Evolutionary conservation across 2,329 filamentous ascomycete genomes (phyloP), one percentile per base, ranked within the genome.

Genomic region (Fusarium sp.): DNA sequence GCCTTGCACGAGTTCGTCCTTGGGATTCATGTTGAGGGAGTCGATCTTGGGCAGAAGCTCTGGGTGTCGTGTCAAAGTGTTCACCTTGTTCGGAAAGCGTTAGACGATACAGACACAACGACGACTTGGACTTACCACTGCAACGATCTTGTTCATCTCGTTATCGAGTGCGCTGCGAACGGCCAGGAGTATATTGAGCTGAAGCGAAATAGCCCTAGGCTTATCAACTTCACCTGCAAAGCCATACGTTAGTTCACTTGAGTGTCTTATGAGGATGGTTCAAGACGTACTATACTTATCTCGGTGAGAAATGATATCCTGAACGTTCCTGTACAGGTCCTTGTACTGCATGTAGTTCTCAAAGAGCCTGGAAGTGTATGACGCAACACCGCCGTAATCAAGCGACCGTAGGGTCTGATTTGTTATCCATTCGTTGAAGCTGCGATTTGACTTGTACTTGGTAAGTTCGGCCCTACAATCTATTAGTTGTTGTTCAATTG

Each of bases 291-390:
- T 4, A n/a, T 65, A 63, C 18, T 63, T n/a, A 1, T 56, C 36
- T 20, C 17, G 11, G 2, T 56, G 25, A 1, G 49, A 25, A 6
- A 69, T 58, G 0, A 58, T 63, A 20, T 63, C 36, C 4, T 63
- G 36, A 6, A 68, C 35, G 15, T 36, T 44, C 7, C n/a, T 36
- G 11, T 41, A 7, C 10, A 69, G 29, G 0, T 17, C 18, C n/a
- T 62, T 71, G 31, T 74, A 73, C 33, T 68, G 58, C 46, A 73
- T 74, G 7, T 60, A 73, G 3, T 15, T 46, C 4, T 74, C 38
- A 7, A 74, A 63, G 0, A 74, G 42, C 9, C 61, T 54, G 7
- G 45, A 39, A 1, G 67, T 73, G 25, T 58, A 63, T 1, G 44
- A 36, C 4, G 27, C 29, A 22, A 63, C 31, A n/a, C 41, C 8